Evolutionary conservation across 306 rosid genomes (phyloP), one percentile per base, ranked within the genome.

Genomic region (Sindora glabra): DNA sequence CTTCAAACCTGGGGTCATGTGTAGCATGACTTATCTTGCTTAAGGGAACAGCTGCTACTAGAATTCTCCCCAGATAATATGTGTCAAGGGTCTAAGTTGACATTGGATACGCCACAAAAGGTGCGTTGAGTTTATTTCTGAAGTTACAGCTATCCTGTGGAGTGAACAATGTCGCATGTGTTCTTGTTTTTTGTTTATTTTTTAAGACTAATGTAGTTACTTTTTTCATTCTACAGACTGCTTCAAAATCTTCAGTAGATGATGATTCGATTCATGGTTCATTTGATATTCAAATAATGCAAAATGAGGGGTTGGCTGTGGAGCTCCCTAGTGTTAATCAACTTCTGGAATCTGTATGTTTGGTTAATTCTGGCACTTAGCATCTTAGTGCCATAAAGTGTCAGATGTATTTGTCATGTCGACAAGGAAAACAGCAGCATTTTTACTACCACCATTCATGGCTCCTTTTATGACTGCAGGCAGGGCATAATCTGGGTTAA

Each of bases 341-440:
- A 79, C 85, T 94, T 51, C 68, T 94, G 69, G 97, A 94, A 78
- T 86, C 88, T 36, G 99, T 94, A 86, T 19, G 89, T 82, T 70
- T 40, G 59, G n/a, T n/a, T n/a, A n/a, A n/a, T n/a, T n/a, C n/a
- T n/a, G n/a, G n/a, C n/a, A n/a, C n/a, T n/a, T n/a, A n/a, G n/a
- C n/a, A n/a, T n/a, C n/a, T n/a, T n/a, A n/a, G n/a, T n/a, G n/a
- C n/a, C n/a, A n/a, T n/a, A n/a, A n/a, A n/a, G n/a, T n/a, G n/a
- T n/a, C n/a, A n/a, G n/a, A n/a, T n/a, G n/a, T n/a, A n/a, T n/a
- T n/a, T n/a, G n/a, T n/a, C n/a, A n/a, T n/a, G n/a, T n/a, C n/a
- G n/a, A n/a, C n/a, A n/a, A n/a, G n/a, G n/a, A n/a, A n/a, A n/a
- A n/a, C n/a, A n/a, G n/a, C n/a, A n/a, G n/a, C n/a, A n/a, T n/a